phyloP scores from a whole-genome alignment of 352 stramenopile genomes.

The Globisporangium uncinulatum region DNA sequence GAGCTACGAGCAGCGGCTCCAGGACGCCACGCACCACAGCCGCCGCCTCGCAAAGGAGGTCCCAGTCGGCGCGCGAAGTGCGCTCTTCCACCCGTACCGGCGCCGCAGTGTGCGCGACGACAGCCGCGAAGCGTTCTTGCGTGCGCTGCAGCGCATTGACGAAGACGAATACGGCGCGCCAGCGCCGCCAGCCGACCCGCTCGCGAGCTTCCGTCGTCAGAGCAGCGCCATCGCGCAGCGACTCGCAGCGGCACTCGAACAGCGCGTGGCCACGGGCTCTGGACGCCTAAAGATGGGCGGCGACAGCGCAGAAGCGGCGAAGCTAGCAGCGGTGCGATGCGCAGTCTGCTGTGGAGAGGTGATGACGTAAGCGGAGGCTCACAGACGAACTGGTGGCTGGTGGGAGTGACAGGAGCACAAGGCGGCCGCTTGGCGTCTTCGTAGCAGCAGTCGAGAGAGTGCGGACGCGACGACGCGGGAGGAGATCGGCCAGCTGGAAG shows the following conservation, averaged over 20 bases:
- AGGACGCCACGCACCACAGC: slow-evolving; percentile 47
- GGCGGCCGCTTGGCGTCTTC: neutral
- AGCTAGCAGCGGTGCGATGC: neutral
- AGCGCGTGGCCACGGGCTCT: slow-evolving; percentile 10
- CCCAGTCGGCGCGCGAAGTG: slow-evolving; percentile 21
- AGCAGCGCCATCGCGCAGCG: slow-evolving; percentile 29
- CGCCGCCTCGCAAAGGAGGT: slow-evolving; percentile 31
- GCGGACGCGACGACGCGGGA: slow-evolving; percentile 21
- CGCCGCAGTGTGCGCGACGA: slow-evolving; percentile 8
- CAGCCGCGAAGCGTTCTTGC: slow-evolving; percentile 32
- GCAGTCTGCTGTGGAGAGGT: neutral
- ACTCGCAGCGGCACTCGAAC: slow-evolving; percentile 28
- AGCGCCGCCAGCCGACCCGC: slow-evolving; percentile 21
- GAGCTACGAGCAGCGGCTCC: slow-evolving; percentile 41
- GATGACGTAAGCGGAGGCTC: too few relatives aligned
- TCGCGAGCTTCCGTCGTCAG: slow-evolving; percentile 23
- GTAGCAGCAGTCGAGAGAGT: slow-evolving; percentile 5
- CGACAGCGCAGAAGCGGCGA: slow-evolving; percentile 8
- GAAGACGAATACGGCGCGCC: slow-evolving; percentile 35
- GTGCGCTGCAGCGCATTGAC: slow-evolving; percentile 34
- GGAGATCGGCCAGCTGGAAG: slow-evolving; percentile 48
- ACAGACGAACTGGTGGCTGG: too few relatives aligned
- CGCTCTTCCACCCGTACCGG: slow-evolving; percentile 8
- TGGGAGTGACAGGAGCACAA: neutral
- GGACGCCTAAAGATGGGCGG: slow-evolving; percentile 6